These are phyloP conservation scores for Yarrowia phangngaensis DNA, from an alignment of 805 yeast genomes.

Conservation along the genomic window DNA sequence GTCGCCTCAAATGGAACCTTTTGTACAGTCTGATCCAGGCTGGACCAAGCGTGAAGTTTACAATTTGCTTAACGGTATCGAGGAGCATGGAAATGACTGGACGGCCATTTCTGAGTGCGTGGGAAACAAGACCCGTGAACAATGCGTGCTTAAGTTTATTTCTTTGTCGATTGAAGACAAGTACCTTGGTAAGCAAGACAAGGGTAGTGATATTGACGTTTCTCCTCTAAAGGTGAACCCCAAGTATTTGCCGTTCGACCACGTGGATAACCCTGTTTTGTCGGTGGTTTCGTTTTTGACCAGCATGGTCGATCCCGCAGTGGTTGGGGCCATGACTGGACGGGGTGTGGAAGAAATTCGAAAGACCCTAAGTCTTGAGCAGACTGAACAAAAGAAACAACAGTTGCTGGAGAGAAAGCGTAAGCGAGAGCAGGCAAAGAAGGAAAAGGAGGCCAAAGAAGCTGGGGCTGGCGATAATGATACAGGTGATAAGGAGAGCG, in stretches of 20 bases:
- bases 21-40: slow-evolving; percentile 40
- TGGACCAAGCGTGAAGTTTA: slow-evolving; percentile 71
- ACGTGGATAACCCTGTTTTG: slow-evolving; percentile 88
- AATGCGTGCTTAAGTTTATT: slow-evolving; percentile 75
- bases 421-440: slow-evolving; percentile 33
- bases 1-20: slow-evolving; percentile 32
- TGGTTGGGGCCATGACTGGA: slow-evolving; percentile 74
- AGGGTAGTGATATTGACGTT: slow-evolving; percentile 43
- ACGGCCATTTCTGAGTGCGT: slow-evolving; percentile 62
- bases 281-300: slow-evolving; percentile 88
- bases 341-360: slow-evolving; percentile 53
- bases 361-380: slow-evolving; percentile 39
- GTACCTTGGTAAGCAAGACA: slow-evolving; percentile 40
- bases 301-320: slow-evolving; percentile 77
- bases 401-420: slow-evolving; percentile 11
- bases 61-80: slow-evolving; percentile 58
- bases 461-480: slow-evolving; percentile 28
- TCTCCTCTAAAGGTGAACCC: slow-evolving; percentile 74
- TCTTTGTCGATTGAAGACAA: slow-evolving; percentile 68
- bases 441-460: slow-evolving; percentile 15
- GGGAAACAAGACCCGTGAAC: slow-evolving; percentile 67
- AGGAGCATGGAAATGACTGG: slow-evolving; percentile 72
- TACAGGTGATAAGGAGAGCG: slow-evolving; percentile 17
- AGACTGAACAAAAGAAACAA: slow-evolving; percentile 15
- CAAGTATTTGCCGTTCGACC: slow-evolving; percentile 69